phyloP scores from a whole-genome alignment of 805 yeast genomes.

The Komagataella pastoris region DNA sequence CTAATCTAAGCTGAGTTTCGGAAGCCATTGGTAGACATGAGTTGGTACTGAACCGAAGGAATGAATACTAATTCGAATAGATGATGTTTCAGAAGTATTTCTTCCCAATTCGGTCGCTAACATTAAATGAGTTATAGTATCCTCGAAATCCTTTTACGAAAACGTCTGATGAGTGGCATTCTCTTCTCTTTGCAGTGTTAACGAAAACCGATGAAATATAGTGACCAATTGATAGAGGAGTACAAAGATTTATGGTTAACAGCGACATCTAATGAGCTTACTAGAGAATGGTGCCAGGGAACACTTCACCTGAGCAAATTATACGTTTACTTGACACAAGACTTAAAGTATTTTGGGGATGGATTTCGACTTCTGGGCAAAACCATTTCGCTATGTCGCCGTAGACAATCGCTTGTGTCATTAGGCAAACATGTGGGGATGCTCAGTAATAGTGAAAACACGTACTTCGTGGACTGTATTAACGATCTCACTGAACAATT shows the following conservation, averaged over 20 bases:
- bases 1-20: neutral
- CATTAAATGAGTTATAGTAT: too few relatives aligned
- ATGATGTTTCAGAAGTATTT: too few relatives aligned
- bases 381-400: constrained; percentile 28
- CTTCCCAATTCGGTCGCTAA: neutral
- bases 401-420: constrained; percentile 20
- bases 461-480: constrained; percentile 26
- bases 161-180: neutral
- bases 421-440: constrained; percentile 39
- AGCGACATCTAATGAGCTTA: constrained; percentile 25
- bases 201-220: neutral
- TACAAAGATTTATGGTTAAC: constrained; percentile 11
- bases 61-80: too few relatives aligned
- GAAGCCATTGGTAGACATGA: neutral
- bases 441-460: constrained; percentile 32
- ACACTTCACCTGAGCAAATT: constrained; percentile 26
- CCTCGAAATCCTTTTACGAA: neutral
- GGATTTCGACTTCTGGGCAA: constrained; percentile 30
- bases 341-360: constrained; percentile 29
- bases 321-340: constrained; percentile 33
- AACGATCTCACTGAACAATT: constrained; percentile 10
- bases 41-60: neutral
- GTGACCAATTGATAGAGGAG: constrained; percentile 13
- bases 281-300: constrained; percentile 32
- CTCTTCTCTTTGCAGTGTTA: neutral